A percentile compares a stretch with the other conserved stretches of the same genome.
These are phyloP conservation scores for Lagerstroemia speciosa DNA, from an alignment of 345 rosid species.

Conservation along the genomic window DNA sequence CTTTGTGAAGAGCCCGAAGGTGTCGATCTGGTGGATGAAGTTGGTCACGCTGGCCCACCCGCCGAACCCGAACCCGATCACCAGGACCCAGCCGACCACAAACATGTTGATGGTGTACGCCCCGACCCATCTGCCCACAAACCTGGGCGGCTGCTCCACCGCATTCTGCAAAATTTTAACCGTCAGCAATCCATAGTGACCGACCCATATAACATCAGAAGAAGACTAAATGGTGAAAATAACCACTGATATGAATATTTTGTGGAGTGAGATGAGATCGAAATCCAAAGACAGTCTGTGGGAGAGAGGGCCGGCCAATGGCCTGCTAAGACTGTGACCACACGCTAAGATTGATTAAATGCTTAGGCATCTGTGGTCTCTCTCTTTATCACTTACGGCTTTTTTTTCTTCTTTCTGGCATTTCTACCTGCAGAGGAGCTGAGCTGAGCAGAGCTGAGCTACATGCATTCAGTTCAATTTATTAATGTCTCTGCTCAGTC, in stretches of 20 bases:
- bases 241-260: neutral
- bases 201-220: neutral
- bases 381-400: neutral
- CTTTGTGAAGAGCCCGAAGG: conserved; percentile 89
- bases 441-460: neutral
- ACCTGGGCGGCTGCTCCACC: conserved; percentile 79
- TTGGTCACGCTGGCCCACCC: conserved; percentile 93
- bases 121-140: conserved; percentile 77
- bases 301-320: conserved; percentile 22
- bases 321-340: conserved; percentile 33
- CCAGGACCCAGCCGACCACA: conserved; percentile 82
- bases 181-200: neutral
- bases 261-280: neutral
- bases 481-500: neutral
- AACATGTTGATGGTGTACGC: conserved; percentile 64
- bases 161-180: conserved; percentile 52
- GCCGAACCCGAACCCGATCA: conserved; percentile 94
- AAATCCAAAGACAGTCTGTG: conserved; percentile 4
- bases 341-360: conserved; percentile 14
- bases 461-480: neutral
- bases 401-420: conserved; percentile 1
- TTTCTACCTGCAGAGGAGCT: neutral
- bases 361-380: conserved; percentile 3
- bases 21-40: conserved; percentile 86
- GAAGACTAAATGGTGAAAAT: neutral